Conservation (phyloP, 176 grass and related monocot genomes). For the Puya raimondii region DNA sequence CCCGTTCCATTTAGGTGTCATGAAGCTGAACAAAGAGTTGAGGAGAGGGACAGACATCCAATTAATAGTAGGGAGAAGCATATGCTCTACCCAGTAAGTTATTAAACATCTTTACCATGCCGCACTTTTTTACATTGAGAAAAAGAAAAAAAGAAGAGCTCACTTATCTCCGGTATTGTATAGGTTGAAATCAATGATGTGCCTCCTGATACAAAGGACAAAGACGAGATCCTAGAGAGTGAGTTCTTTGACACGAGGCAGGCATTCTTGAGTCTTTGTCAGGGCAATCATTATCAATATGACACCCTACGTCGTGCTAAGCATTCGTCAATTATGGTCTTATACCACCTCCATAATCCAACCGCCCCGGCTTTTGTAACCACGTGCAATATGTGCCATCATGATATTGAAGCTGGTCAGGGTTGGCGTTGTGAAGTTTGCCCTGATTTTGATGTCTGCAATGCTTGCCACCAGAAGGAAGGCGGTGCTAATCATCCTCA, state of each 20-base stretch:
- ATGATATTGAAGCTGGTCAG: constrained; percentile 94
- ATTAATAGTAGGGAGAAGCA: constrained; percentile 71
- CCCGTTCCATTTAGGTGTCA: constrained; percentile 52
- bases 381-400: constrained; percentile 73
- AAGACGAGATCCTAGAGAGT: constrained; percentile 96
- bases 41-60: constrained; percentile 77
- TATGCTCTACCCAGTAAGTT: constrained; percentile 70
- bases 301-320: constrained; percentile 96
- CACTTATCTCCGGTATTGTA: constrained; percentile 7
- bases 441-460: constrained; percentile 98
- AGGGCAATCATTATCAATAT: constrained; percentile 99
- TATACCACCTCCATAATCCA: constrained; percentile 99
- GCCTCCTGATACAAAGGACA: constrained; percentile 82
- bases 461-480: constrained; percentile 78
- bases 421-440: constrained; percentile 99
- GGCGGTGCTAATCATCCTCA: constrained; percentile 72
- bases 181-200: constrained; percentile 73
- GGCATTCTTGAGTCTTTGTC: constrained; percentile 96
- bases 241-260: constrained; percentile 98
- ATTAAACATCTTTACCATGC: neutral
- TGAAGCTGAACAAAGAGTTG: constrained; percentile 54
- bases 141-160: constrained; percentile 14
- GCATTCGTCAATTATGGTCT: constrained; percentile 99
- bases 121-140: constrained; percentile 10
- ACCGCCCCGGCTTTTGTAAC: constrained; percentile 97